These are phyloP conservation scores for Knufia petricola DNA, from an alignment of 2,329 filamentous ascomycete genomes.

Conservation along the genomic window DNA sequence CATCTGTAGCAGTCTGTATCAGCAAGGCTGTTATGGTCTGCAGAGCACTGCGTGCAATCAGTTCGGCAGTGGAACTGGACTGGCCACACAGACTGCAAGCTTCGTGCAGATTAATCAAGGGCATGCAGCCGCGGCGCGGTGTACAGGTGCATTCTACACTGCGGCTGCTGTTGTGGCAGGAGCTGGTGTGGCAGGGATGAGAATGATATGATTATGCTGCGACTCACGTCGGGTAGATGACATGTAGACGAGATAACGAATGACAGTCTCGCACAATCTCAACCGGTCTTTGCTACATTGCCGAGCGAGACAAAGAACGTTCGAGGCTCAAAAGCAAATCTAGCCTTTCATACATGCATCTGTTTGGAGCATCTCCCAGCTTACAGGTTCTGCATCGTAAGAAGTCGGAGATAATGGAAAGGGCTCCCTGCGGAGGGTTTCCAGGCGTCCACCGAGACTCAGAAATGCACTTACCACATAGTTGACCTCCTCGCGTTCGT, in stretches of 20 bases:
- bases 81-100: conserved; percentile 17
- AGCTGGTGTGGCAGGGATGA: conserved; percentile 30
- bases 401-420: no score
- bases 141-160: conserved; percentile 34
- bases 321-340: no score
- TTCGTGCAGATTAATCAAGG: conserved; percentile 19
- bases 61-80: conserved; percentile 27
- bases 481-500: no score
- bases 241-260: neutral
- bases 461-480: no score
- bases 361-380: no score
- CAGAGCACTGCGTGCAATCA: conserved; percentile 37
- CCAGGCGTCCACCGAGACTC: no score
- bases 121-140: conserved; percentile 20
- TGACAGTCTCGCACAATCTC: neutral
- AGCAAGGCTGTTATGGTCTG: conserved; percentile 40
- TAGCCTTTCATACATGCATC: no score
- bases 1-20: conserved; percentile 39
- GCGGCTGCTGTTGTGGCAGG: conserved; percentile 35
- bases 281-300: neutral
- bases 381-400: no score
- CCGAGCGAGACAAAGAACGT: neutral
- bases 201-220: neutral
- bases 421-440: no score
- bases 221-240: neutral